phyloP scores from a whole-genome alignment of 2,329 filamentous ascomycete species.

The Elsinoe perseae region DNA sequence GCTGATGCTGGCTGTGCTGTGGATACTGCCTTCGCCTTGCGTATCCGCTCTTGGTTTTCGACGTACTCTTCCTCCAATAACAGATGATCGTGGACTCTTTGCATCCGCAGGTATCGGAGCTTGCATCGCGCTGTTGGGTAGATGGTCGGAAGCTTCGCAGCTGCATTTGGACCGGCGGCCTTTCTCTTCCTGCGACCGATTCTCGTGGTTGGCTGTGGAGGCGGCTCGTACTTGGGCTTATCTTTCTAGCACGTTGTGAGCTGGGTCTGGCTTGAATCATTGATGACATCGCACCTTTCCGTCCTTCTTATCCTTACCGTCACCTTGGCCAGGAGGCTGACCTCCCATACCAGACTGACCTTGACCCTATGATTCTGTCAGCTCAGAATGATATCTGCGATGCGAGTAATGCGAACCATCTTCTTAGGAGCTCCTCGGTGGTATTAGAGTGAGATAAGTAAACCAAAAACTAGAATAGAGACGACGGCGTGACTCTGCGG shows the following conservation, averaged over 20 bases:
- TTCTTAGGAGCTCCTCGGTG: not conserved
- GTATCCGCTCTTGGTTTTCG: constrained; percentile 93
- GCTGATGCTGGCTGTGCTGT: constrained; percentile 51
- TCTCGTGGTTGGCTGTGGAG: constrained; percentile 90
- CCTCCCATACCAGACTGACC: constrained; percentile 80
- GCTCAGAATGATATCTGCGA: not conserved
- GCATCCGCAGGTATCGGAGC: constrained; percentile 92
- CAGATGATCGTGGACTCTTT: constrained; percentile 95
- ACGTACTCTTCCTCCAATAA: constrained; percentile 97
- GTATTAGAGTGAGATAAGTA: not conserved
- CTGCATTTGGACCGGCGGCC: constrained; percentile 83
- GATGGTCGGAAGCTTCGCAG: constrained; percentile 87
- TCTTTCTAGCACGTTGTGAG: constrained; percentile 64
- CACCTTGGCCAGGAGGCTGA: constrained; percentile 54
- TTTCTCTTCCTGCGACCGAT: constrained; percentile 99
- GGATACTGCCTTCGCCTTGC: constrained; percentile 82
- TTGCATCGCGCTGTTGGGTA: constrained; percentile 97
- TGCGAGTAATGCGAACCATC: not conserved
- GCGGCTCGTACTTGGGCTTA: constrained; percentile 99
- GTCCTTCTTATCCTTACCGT: constrained; percentile 83
- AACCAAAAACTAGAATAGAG: too few relatives aligned
- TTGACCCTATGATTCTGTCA: constrained; percentile 53
- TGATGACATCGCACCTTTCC: constrained; percentile 33
- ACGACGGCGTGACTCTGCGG: not conserved
- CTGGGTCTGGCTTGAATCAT: not conserved